Conservation (phyloP, 805 yeast species). For the Lachancea lanzarotensis region DNA sequence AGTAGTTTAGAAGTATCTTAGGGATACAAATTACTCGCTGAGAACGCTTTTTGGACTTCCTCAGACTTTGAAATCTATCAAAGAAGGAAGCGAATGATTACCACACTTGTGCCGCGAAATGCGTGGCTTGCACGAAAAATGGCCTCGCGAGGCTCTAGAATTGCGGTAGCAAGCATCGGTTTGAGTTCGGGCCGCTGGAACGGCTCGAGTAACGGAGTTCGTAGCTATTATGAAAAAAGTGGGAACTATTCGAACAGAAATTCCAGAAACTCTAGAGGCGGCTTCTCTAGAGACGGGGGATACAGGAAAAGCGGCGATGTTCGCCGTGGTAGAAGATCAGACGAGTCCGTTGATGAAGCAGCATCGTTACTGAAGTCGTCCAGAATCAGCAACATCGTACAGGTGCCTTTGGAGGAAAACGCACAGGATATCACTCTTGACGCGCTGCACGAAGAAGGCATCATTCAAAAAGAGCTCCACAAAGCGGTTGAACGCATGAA, state of each 20-base stretch:
- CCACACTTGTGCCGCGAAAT: background rate
- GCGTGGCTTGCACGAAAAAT: background rate
- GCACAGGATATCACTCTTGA: conserved; percentile 22
- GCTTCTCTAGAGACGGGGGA: too few species aligned
- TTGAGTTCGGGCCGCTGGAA: background rate
- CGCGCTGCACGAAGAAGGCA: conserved; percentile 24
- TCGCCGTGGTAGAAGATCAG: background rate
- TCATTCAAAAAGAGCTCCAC: conserved; percentile 26
- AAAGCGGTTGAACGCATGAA: conserved; percentile 39
- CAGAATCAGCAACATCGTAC: conserved; percentile 3
- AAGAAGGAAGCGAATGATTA: background rate
- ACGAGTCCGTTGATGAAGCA: background rate
- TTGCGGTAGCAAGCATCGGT: background rate
- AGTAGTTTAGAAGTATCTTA: too few species aligned
- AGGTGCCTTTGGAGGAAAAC: conserved; percentile 2
- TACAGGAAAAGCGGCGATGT: background rate
- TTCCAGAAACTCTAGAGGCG: background rate
- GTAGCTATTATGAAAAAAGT: background rate
- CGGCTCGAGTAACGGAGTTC: background rate
- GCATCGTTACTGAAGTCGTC: background rate
- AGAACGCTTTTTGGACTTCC: too few species aligned
- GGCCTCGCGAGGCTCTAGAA: background rate
- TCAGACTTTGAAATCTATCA: too few species aligned
- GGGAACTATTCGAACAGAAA: background rate
- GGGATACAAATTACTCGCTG: too few species aligned